Conservation (phyloP, 2,329 filamentous ascomycete species). For the Colletotrichum noveboracense region DNA sequence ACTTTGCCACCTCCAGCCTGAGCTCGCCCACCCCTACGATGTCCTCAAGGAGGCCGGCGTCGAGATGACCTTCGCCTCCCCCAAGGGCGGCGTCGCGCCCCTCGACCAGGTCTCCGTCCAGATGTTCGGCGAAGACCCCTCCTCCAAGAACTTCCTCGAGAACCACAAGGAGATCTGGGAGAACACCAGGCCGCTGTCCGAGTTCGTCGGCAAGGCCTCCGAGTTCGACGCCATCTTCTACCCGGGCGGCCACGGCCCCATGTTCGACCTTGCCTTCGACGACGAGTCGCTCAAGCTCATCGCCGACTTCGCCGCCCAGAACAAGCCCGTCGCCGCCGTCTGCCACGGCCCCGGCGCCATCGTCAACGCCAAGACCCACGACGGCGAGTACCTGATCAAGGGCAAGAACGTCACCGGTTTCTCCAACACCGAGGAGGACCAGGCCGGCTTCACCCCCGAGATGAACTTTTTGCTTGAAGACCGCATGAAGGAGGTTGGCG, state of each 20-base stretch:
- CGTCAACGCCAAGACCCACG: slow-evolving; percentile 56
- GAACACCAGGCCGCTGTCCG: slow-evolving; percentile 62
- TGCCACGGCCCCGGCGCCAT: slow-evolving; percentile 74
- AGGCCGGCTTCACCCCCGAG: slow-evolving; percentile 52
- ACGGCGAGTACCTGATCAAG: slow-evolving; percentile 58
- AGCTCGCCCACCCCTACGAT: slow-evolving; percentile 70
- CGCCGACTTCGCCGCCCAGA: slow-evolving; percentile 63
- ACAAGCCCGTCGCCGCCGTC: slow-evolving; percentile 69
- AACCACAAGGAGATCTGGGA: slow-evolving; percentile 66
- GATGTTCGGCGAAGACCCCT: slow-evolving; percentile 56
- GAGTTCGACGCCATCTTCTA: slow-evolving; percentile 69
- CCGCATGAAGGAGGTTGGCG: slow-evolving; percentile 55
- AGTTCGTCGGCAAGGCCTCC: slow-evolving; percentile 58
- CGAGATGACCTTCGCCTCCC: slow-evolving; percentile 64
- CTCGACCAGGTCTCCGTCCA: slow-evolving; percentile 65
- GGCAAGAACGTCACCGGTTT: slow-evolving; percentile 68
- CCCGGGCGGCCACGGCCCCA: slow-evolving; percentile 65
- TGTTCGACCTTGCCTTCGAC: slow-evolving; percentile 70
- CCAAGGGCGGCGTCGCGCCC: slow-evolving; percentile 65
- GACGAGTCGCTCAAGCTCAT: slow-evolving; percentile 63
- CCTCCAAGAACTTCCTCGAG: slow-evolving; percentile 59
- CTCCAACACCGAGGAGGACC: slow-evolving; percentile 60
- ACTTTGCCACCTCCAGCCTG: slow-evolving; percentile 45
- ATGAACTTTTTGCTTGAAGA: slow-evolving; percentile 67
- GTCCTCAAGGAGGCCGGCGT: slow-evolving; percentile 55